Evolutionary conservation across 805 yeast species (phyloP), one percentile per base, ranked within the genome.

Genomic region (Helenozyma rhizophorensis): DNA sequence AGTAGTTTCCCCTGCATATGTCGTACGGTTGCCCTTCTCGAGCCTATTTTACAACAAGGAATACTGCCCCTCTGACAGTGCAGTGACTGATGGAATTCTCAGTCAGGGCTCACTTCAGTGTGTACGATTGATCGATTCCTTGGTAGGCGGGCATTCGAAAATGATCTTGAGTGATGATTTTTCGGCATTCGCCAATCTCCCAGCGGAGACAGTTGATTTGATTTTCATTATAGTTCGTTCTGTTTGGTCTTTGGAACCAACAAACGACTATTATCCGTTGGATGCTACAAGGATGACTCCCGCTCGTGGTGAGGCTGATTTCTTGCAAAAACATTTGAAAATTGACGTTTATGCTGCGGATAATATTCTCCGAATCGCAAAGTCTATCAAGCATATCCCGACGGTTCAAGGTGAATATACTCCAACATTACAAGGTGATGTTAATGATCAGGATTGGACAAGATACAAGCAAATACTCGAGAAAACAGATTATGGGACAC

Each of bases 261-360:
- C 16, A 5, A 34, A 36, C 15, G 33, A 30, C 2, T 45, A 10
- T 21, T 45, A 38, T 15, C 39, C 42, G 4, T 22, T 45, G 23
- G 33, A 31, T 1, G 40, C 36, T 18, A 26, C 34, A 14, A 28
- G 35, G 36, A 43, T 41, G 40, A 33, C 38, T 2, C 40, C 39
- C 3, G 34, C 48, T 1, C 4, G 14, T 2, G 31, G 15, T 7
- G 40, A 45, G 14, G 31, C 43, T n/a, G 26, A 30, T 5, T 36
- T 27, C 18, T 23, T 45, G 25, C 27, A 17, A 21, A 13, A 16
- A 3, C 9, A 28, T 3, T 32, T 33, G 13, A 30, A 21, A 2
- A 3, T 43, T 2, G 28, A 25, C 4, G 22, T 14, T 6, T 28
- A 31, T 1, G 28, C 15, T 6, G 37, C 36, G 4, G 13, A 13